Evolutionary conservation across 2,329 filamentous ascomycete genomes (phyloP).

Genomic region (Nannizziopsis barbatae): DNA sequence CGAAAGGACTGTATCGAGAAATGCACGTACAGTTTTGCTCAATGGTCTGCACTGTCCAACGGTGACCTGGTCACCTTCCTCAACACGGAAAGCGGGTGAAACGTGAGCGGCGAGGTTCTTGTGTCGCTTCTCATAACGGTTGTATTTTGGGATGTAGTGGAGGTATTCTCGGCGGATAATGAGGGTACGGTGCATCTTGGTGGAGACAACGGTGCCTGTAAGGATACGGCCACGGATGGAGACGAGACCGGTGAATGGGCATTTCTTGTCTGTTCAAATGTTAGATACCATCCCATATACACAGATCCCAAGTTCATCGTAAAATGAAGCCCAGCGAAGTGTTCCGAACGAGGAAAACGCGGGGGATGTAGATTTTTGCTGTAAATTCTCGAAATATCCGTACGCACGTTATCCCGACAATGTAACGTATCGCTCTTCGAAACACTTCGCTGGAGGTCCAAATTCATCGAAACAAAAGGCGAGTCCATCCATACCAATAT

Average conservation of each 20-base stretch:
- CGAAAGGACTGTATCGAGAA: background rate
- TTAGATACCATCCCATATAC: background rate
- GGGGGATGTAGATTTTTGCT: background rate
- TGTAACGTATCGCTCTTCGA: background rate
- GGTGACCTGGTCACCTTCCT: slow-evolving; percentile 98
- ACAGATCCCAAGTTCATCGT: background rate
- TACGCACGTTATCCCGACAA: too few relatives aligned
- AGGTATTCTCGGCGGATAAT: slow-evolving; percentile 99
- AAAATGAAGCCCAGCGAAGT: background rate
- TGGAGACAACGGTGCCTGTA: slow-evolving; percentile 96
- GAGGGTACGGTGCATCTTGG: slow-evolving; percentile 99
- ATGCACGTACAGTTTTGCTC: slow-evolving; percentile 87
- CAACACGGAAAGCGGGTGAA: slow-evolving; percentile 98
- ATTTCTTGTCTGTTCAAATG: slow-evolving; percentile 83
- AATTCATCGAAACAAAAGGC: background rate
- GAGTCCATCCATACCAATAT: slow-evolving; percentile 79
- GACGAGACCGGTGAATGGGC: slow-evolving; percentile 95
- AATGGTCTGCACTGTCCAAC: slow-evolving; percentile 99
- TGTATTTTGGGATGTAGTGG: slow-evolving; percentile 99
- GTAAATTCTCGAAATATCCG: too few relatives aligned
- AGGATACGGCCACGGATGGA: slow-evolving; percentile 99
- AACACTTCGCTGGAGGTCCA: background rate
- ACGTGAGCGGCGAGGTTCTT: slow-evolving; percentile 99
- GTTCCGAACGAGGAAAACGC: background rate
- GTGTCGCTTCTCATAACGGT: slow-evolving; percentile 99